Evolutionary conservation across 2,329 filamentous ascomycete species (phyloP).

Genomic region (Xenoacremonium recifei): DNA sequence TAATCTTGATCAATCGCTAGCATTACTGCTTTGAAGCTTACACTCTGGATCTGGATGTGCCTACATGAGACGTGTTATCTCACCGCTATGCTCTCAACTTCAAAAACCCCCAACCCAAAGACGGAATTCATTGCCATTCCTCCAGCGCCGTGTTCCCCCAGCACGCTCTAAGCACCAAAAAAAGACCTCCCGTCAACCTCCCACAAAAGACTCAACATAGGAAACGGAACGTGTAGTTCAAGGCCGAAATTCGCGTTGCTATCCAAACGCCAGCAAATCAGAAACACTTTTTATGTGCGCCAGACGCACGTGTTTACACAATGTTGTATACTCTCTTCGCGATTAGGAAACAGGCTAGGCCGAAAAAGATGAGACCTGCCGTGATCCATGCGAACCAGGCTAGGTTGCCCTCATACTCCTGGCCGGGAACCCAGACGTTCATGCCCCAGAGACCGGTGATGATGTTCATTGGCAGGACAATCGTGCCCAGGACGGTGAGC

Average conservation of each 20-base stretch:
- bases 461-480: constrained; percentile 98
- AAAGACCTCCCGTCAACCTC: too few species aligned
- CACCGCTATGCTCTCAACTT: too few species aligned
- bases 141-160: too few species aligned
- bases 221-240: too few species aligned
- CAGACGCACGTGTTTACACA: constrained; percentile 45
- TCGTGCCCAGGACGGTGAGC: constrained; percentile 92
- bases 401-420: constrained; percentile 73
- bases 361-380: constrained; percentile 74
- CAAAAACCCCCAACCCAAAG: too few species aligned
- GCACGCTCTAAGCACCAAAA: too few species aligned
- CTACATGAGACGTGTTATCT: too few species aligned
- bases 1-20: too few species aligned
- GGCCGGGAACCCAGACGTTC: constrained; percentile 95
- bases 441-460: constrained; percentile 98
- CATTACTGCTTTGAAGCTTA: too few species aligned
- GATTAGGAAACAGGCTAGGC: constrained; percentile 73
- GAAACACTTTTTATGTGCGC: neutral
- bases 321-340: constrained; percentile 84
- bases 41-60: too few species aligned
- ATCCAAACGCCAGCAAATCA: neutral
- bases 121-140: too few species aligned
- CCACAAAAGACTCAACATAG: too few species aligned
- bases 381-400: constrained; percentile 76
- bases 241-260: neutral